Evolutionary conservation across 108 stramenopile species (phyloP).

Genomic region (Pseudonitzschia delicatissima): DNA sequence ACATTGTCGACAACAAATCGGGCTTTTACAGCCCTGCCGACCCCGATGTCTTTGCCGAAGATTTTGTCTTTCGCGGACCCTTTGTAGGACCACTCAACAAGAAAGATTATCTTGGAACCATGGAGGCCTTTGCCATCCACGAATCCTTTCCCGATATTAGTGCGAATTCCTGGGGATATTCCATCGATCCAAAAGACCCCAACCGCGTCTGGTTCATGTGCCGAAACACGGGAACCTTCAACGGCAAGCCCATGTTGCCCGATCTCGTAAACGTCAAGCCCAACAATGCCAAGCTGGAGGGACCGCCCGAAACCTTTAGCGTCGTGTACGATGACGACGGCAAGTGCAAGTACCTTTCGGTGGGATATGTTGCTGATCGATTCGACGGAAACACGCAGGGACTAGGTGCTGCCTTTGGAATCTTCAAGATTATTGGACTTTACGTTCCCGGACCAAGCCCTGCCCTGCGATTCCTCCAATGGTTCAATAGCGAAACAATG

Average conservation of each 20-base stretch:
- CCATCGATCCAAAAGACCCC: conserved; percentile 45
- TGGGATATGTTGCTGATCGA: conserved; percentile 47
- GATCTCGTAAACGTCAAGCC: conserved; percentile 13
- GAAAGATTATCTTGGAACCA: conserved; percentile 34
- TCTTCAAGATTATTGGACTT: conserved; percentile 31
- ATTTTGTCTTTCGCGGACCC: conserved; percentile 62
- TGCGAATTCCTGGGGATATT: conserved; percentile 50
- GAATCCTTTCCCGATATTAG: conserved; percentile 49
- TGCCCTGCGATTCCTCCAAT: background rate
- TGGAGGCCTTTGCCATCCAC: conserved; percentile 33
- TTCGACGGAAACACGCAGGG: conserved; percentile 44
- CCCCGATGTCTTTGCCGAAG: conserved; percentile 21
- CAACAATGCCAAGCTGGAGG: conserved; percentile 14
- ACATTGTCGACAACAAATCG: background rate
- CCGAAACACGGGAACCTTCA: conserved; percentile 35
- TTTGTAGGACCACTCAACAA: conserved; percentile 58
- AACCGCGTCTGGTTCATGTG: conserved; percentile 46
- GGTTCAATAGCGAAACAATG: background rate
- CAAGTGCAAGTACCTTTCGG: conserved; percentile 31
- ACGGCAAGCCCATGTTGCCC: background rate
- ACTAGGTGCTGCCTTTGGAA: conserved; percentile 32
- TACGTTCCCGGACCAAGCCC: background rate
- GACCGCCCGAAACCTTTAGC: conserved; percentile 32
- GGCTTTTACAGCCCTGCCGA: background rate
- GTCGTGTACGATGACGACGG: conserved; percentile 36